Evolutionary conservation across 352 stramenopile genomes (phyloP), one percentile per base, ranked within the genome.

Genomic region (Phytopythium montanum): DNA sequence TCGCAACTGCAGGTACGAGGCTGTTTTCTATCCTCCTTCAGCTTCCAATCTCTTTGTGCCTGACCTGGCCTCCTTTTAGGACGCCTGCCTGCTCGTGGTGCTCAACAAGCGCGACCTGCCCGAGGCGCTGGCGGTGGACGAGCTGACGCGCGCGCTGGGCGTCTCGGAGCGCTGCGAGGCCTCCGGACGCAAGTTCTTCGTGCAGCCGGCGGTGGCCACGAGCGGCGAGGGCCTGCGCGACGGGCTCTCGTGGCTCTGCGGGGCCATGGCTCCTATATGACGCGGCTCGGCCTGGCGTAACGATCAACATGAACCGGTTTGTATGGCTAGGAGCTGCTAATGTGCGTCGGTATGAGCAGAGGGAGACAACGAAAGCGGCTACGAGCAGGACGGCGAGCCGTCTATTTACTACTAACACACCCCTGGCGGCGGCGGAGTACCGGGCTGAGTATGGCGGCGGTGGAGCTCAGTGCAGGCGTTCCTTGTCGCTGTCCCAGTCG

Each of bases 41-140:
- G 3, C 16, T n/a, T 25, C 21, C 25, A n/a, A 46, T n/a, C 8
- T 8, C 18, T 8, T 41, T 52, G 21, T 34, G 26, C 29, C 18
- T n/a, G n/a, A n/a, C n/a, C n/a, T n/a, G n/a, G n/a, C n/a, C n/a
- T n/a, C n/a, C n/a, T 1, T 48, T 14, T 42, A 74, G 50, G 73
- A 90, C 33, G 73, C 80, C 21, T 85, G 75, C 44, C 60, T 93
- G 13, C 66, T 93, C 26, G 65, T 92, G 33, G 72, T 91, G 42
- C 69, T 93, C 18, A 95, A 92, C 69, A 95, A 95, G 56, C 75
- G 75, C 14, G 80, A 93, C 55, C 62, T 93, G n/a, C 71, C 75
- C 2, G 60, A 64, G 7, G 76, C 74, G 45, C 69, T 76, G 51
- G 75, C 70, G 16, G 67, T 88, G 50, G 64, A 81, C 41, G 64